Base-by-base conservation (phyloP, 306 rosid genomes). In the Senna tora region DNA sequence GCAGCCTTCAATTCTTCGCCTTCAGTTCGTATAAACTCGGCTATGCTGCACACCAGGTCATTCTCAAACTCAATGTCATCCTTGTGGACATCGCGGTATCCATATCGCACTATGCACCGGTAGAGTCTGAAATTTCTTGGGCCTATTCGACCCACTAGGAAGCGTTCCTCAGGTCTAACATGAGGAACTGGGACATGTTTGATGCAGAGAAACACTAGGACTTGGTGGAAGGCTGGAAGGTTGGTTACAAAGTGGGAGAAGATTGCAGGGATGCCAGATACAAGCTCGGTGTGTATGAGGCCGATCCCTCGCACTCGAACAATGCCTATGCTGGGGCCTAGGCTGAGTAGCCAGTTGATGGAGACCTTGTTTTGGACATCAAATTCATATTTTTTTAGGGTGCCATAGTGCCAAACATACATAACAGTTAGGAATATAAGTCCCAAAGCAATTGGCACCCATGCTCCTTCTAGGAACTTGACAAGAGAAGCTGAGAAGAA, bases 221-320 rank as follows among this genome's bases (percentile, higher is more conserved):
- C 95, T 59, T 91, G 90, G 81, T 91, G 97, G 80, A 88, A 91
- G 78, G 97, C 97, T 7, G 94, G 90, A 8, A 91, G 85, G 53
- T 88, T 91, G 81, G 97, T 85, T 34, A 90, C 90, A 69, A 90
- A 90, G 77, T 90, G 96, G 43, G 92, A 84, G 79, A 90, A 90
- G 60, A 91, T 84, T 21, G 90, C 90, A 0, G 97, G 97, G 60
- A 91, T 86, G 30, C 97, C 97, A 2, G 90, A 77, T 0, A 91
- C 90, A n/a, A 91, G 92, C 32, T 91, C 97, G 0, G 90, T 91
- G 16, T 88, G 92, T 57, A 91, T 45, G 16, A 91, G 72, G 33
- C 97, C 97, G 11, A 91, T 88, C 60, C 97, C 97, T 16, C 76
- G 88, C n/a, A 91, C 92, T 50, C 97, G 74, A 3, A 82, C 89